Conservation (phyloP, 352 stramenopile species). For the Phytophthora sp. region DNA sequence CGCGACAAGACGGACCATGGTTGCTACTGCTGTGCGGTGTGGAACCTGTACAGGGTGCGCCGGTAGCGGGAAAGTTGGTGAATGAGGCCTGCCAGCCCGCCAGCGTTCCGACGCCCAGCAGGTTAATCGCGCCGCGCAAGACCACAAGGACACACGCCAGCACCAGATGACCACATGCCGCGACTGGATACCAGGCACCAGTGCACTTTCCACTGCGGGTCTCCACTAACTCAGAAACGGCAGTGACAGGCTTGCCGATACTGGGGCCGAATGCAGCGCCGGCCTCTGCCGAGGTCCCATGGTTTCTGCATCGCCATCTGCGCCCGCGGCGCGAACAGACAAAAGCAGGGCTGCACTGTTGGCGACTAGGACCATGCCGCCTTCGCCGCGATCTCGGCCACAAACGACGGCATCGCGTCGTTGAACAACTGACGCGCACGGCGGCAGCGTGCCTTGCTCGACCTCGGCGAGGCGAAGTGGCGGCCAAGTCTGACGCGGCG, state of each 20-base stretch:
- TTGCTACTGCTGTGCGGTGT: neutral
- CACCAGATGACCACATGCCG: constrained; percentile 19
- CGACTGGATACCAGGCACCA: constrained; percentile 32
- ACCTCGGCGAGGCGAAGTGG: neutral
- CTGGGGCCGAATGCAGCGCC: constrained; percentile 5
- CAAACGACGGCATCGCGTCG: constrained; percentile 13
- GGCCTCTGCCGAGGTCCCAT: constrained; percentile 5
- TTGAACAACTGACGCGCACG: constrained; percentile 18
- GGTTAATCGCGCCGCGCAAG: constrained; percentile 3
- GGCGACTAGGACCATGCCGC: neutral
- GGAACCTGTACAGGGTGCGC: neutral
- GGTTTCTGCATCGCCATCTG: constrained; percentile 28
- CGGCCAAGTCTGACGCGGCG: neutral
- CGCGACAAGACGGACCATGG: constrained; percentile 37
- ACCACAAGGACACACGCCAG: constrained; percentile 21
- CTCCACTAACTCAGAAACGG: constrained; percentile 26
- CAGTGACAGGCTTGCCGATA: constrained; percentile 20
- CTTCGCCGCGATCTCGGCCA: constrained; percentile 3
- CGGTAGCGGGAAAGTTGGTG: constrained; percentile 22
- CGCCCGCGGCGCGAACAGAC: constrained; percentile 12
- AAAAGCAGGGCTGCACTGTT: constrained; percentile 12
- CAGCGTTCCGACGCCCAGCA: constrained; percentile 5
- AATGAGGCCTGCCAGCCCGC: constrained; percentile 24
- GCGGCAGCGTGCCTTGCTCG: neutral
- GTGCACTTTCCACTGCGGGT: constrained; percentile 6